A percentile compares a stretch with the other conserved stretches of the same genome.
These are phyloP conservation scores for Ophiostoma quercus DNA, from an alignment of 2,329 filamentous ascomycete species.

Conservation along the genomic window DNA sequence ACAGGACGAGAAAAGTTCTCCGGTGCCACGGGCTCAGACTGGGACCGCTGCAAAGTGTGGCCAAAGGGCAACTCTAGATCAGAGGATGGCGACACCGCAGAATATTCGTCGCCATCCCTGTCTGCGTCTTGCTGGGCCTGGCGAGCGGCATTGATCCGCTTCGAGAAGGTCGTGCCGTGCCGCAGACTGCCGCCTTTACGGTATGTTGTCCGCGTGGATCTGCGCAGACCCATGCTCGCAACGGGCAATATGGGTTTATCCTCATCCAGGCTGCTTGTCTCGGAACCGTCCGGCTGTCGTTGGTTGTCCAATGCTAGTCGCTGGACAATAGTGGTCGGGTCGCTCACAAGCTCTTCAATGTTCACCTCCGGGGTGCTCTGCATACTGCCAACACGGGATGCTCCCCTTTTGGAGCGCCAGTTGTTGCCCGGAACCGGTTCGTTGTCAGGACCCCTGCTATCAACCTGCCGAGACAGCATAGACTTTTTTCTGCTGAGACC, in stretches of 20 bases:
- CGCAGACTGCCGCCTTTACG: constrained; percentile 77
- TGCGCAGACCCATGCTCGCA: constrained; percentile 69
- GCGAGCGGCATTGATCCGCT: constrained; percentile 59
- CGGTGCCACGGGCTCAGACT: constrained; percentile 61
- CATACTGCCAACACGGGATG: constrained; percentile 44
- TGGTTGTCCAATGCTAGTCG: constrained; percentile 58
- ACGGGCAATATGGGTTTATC: constrained; percentile 84
- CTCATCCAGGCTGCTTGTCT: constrained; percentile 45
- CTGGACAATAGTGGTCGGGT: constrained; percentile 66
- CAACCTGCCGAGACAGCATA: constrained; percentile 88
- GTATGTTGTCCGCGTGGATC: constrained; percentile 90
- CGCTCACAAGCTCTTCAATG: constrained; percentile 76
- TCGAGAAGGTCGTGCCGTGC: constrained; percentile 70
- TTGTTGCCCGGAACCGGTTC: constrained; percentile 34
- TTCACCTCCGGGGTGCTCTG: constrained; percentile 55
- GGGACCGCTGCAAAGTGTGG: constrained; percentile 55
- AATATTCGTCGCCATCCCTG: constrained; percentile 44
- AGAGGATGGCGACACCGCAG: constrained; percentile 35
- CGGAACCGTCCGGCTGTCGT: constrained; percentile 39
- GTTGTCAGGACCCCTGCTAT: constrained; percentile 54
- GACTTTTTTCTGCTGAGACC: constrained; percentile 75
- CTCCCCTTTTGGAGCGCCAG: neutral
- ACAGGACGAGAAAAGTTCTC: constrained; percentile 37
- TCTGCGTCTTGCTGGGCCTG: constrained; percentile 57
- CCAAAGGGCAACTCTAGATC: constrained; percentile 45